These are phyloP conservation scores for Pythium rhizo-oryzae DNA, from an alignment of 352 stramenopile genomes.

Conservation along the genomic window DNA sequence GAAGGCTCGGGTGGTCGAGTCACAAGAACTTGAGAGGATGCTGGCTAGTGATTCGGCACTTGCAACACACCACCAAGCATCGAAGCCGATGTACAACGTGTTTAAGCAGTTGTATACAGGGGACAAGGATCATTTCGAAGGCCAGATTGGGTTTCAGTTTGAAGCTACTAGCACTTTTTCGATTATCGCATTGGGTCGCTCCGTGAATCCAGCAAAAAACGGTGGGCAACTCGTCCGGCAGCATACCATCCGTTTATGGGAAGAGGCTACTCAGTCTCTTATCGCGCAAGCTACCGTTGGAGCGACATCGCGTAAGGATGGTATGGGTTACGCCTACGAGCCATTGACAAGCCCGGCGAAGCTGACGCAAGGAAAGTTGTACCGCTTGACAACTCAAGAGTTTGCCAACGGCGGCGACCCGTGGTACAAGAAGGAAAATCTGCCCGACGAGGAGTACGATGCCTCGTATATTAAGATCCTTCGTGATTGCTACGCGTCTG, in stretches of 20 bases:
- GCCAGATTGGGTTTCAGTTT: conserved; percentile 90
- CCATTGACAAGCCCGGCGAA: conserved; percentile 52
- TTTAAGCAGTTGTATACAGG: conserved; percentile 89
- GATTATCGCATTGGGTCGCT: conserved; percentile 80
- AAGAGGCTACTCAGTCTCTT: conserved; percentile 75
- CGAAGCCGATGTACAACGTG: conserved; percentile 85
- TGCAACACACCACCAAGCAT: conserved; percentile 46
- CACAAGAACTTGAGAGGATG: conserved; percentile 65
- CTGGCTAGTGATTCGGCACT: conserved; percentile 50
- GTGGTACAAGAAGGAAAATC: conserved; percentile 91
- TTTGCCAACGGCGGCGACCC: conserved; percentile 88
- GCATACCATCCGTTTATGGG: conserved; percentile 86
- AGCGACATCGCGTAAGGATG: conserved; percentile 66
- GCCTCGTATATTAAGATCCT: conserved; percentile 87
- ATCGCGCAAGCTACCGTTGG: conserved; percentile 67
- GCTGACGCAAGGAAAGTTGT: conserved; percentile 83
- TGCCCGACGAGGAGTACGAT: conserved; percentile 88
- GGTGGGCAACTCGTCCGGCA: conserved; percentile 63
- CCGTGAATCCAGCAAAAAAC: conserved; percentile 73
- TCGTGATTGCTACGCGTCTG: conserved; percentile 84
- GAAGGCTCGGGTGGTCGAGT: conserved; percentile 63
- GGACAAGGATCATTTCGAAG: conserved; percentile 90
- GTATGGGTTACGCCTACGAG: conserved; percentile 77
- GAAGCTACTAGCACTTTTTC: conserved; percentile 82
- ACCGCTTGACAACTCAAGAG: conserved; percentile 85